Conservation (phyloP, 2,329 filamentous ascomycete genomes). For the Paecilomyces fulvus region DNA sequence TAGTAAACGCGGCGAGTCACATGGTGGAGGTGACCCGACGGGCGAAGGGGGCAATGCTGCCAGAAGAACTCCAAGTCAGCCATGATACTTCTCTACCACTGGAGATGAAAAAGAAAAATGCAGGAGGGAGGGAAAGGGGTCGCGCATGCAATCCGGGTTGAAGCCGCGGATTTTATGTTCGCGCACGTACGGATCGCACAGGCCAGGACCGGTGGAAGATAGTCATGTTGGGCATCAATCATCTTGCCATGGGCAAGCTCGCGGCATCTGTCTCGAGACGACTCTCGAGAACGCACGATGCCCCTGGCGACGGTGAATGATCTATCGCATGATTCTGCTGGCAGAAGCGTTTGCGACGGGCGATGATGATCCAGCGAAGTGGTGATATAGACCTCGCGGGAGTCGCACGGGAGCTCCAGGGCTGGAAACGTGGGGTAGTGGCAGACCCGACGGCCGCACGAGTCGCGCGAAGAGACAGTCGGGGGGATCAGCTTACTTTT, state of each 20-base stretch:
- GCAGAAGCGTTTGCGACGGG: conserved; percentile 9
- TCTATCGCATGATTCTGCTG: conserved; percentile 34
- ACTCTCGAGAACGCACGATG: conserved; percentile 27
- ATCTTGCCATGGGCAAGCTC: conserved; percentile 30
- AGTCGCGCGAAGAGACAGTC: background rate
- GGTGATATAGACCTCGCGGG: conserved; percentile 1
- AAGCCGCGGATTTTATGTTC: background rate
- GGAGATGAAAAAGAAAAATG: conserved; percentile 13
- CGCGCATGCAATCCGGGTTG: conserved; percentile 2
- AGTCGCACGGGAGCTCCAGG: conserved; percentile 13
- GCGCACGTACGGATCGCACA: conserved; percentile 28
- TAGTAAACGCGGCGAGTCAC: conserved; percentile 21
- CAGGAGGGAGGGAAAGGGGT: conserved; percentile 6
- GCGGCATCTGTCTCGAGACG: conserved; percentile 24
- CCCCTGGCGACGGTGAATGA: conserved; percentile 21
- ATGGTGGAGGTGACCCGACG: conserved; percentile 24
- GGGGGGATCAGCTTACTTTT: background rate
- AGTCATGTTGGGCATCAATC: conserved; percentile 31
- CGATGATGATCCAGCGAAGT: conserved; percentile 12
- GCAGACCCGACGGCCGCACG: background rate
- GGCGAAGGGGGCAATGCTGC: conserved; percentile 23
- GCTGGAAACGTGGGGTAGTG: conserved; percentile 3
- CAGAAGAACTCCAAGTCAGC: conserved; percentile 6
- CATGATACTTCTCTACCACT: conserved; percentile 1
- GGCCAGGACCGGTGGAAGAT: conserved; percentile 25